Conservation (phyloP, 1,284 basidiomycete species). For the Cutaneotrichosporon spelunceum region DNA sequence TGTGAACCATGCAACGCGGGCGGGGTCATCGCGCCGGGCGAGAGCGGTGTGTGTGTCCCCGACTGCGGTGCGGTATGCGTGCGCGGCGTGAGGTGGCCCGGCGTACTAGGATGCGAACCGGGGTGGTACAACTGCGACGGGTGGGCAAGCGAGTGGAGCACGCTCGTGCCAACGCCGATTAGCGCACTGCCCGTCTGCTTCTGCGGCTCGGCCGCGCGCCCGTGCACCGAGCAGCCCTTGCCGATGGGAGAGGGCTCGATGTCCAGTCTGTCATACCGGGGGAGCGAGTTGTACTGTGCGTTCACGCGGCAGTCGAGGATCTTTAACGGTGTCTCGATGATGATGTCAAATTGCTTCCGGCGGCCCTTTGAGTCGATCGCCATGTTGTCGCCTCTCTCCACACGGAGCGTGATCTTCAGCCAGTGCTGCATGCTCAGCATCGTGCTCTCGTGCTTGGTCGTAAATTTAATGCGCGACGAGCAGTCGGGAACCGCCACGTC, state of each 20-base stretch:
- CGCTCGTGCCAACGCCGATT: neutral
- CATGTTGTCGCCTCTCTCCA: constrained; percentile 72
- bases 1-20: neutral
- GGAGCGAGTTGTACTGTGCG: constrained; percentile 70
- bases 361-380: constrained; percentile 66
- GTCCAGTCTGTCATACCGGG: constrained; percentile 51
- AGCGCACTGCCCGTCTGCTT: neutral
- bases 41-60: neutral
- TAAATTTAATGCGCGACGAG: constrained; percentile 63
- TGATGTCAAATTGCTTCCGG: constrained; percentile 80
- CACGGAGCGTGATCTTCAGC: constrained; percentile 78
- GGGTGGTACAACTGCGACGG: neutral
- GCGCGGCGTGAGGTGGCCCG: neutral
- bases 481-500: constrained; percentile 54
- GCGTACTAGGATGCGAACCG: neutral
- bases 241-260: constrained; percentile 13
- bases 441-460: constrained; percentile 75
- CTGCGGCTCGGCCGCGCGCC: neutral
- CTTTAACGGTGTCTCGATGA: constrained; percentile 60
- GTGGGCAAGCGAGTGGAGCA: constrained; percentile 1
- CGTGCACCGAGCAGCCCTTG: constrained; percentile 40
- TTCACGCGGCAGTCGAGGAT: constrained; percentile 66
- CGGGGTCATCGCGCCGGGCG: neutral
- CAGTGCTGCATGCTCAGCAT: constrained; percentile 76
- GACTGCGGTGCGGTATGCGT: neutral